These are phyloP conservation scores for Chlorella sp. DNA, from an alignment of 139 green algal species.

Conservation along the genomic window DNA sequence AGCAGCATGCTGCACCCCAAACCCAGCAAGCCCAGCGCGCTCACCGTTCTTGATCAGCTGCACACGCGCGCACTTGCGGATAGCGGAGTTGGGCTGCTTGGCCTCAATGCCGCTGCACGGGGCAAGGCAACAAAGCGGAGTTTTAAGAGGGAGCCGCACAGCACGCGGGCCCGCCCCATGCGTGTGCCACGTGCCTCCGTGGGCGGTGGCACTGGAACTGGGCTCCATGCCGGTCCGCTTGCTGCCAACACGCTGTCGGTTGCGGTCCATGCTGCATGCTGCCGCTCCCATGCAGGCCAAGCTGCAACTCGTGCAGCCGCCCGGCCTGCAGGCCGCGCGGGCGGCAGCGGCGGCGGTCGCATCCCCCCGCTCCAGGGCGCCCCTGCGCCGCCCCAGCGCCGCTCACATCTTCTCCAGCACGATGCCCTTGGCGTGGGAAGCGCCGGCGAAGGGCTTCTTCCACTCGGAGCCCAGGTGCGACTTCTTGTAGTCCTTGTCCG, in stretches of 20 bases:
- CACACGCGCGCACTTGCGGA: slow-evolving; percentile 99
- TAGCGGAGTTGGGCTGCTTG: slow-evolving; percentile 99
- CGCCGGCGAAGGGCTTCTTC: slow-evolving; percentile 99
- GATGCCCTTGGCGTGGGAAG: slow-evolving; percentile 99
- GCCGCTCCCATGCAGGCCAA: background rate
- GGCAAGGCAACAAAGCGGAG: background rate
- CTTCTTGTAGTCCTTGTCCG: slow-evolving; percentile 99
- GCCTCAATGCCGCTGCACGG: slow-evolving; percentile 97
- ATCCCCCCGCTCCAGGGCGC: background rate
- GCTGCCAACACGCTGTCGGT: background rate
- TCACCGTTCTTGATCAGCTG: slow-evolving; percentile 99
- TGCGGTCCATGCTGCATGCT: too few relatives aligned
- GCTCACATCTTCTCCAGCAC: slow-evolving; percentile 99
- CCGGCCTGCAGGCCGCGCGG: background rate
- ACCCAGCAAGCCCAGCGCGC: slow-evolving; percentile 31
- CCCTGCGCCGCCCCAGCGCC: background rate
- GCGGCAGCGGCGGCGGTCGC: too few relatives aligned
- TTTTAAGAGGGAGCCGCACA: background rate
- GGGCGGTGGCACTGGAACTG: too few relatives aligned
- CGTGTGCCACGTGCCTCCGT: too few relatives aligned
- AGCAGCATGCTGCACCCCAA: too few relatives aligned
- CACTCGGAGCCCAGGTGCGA: slow-evolving; percentile 97
- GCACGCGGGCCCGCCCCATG: too few relatives aligned
- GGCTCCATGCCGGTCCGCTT: too few relatives aligned
- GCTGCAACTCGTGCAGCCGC: background rate